Percentiles rank a stretch among this genome's conserved stretches.
phyloP scores from a whole-genome alignment of 345 rosid species.

The Orychophragmus violaceus region DNA sequence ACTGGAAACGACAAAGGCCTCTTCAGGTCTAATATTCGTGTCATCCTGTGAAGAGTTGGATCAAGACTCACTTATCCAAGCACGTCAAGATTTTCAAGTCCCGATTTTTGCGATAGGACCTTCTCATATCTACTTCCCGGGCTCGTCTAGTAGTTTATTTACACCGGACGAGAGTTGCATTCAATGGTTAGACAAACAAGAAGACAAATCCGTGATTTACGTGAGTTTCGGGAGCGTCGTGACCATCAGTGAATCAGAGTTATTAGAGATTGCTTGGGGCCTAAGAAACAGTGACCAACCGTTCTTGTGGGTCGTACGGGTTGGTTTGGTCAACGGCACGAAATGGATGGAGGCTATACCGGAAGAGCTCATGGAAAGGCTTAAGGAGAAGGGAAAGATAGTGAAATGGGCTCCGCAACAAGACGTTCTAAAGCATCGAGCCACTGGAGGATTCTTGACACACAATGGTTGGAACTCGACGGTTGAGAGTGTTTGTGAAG shows the following conservation, averaged over 20 bases:
- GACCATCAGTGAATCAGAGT: slow-evolving; percentile 21
- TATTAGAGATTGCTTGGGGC: slow-evolving; percentile 42
- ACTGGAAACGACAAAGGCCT: slow-evolving; percentile 13
- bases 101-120: slow-evolving; percentile 57
- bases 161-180: slow-evolving; percentile 35
- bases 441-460: slow-evolving; percentile 15
- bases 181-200: slow-evolving; percentile 47
- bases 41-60: slow-evolving; percentile 55
- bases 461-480: slow-evolving; percentile 17
- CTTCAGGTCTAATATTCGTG: slow-evolving; percentile 45
- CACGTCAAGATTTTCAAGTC: slow-evolving; percentile 30
- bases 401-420: slow-evolving; percentile 26
- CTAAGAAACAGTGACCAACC: slow-evolving; percentile 33
- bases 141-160: slow-evolving; percentile 29
- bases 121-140: slow-evolving; percentile 10
- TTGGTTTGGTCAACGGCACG: not conserved
- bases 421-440: slow-evolving; percentile 16
- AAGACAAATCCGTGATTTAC: slow-evolving; percentile 39
- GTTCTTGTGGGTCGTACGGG: slow-evolving; percentile 47
- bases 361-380: slow-evolving; percentile 17
- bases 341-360: slow-evolving; percentile 5
- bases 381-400: slow-evolving; percentile 32
- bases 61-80: slow-evolving; percentile 39
- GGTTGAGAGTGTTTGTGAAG: slow-evolving; percentile 16
- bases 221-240: slow-evolving; percentile 43